These are phyloP conservation scores for Stephanodiscus minutulus DNA, from an alignment of 108 stramenopile genomes.

Conservation along the genomic window DNA sequence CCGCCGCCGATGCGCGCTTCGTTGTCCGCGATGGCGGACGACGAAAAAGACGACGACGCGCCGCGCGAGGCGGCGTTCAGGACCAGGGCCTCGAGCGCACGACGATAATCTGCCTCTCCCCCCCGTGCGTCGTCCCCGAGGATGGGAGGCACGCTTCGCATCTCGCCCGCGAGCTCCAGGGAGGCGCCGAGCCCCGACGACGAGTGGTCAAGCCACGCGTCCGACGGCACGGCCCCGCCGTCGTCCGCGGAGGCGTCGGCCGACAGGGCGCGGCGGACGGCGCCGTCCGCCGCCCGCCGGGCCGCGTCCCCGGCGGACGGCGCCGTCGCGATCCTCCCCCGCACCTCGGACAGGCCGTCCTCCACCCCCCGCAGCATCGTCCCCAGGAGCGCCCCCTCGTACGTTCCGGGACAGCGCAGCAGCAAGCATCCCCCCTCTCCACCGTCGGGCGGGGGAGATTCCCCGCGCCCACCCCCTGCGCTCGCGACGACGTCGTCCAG, in stretches of 20 bases:
- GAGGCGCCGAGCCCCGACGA: constrained; percentile 38
- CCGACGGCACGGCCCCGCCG: constrained; percentile 45
- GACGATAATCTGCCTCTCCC: constrained; percentile 38
- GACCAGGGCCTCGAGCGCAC: constrained; percentile 32
- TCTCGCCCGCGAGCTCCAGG: constrained; percentile 19
- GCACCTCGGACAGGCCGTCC: constrained; percentile 12
- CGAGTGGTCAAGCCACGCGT: constrained; percentile 47
- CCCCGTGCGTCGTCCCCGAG: constrained; percentile 24
- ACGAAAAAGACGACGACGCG: background rate
- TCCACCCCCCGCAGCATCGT: constrained; percentile 13
- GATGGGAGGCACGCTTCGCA: constrained; percentile 31
- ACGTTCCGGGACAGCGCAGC: constrained; percentile 31
- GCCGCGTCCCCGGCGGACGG: constrained; percentile 22
- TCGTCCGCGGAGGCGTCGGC: constrained; percentile 39
- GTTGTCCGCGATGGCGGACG: background rate
- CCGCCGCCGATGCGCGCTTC: no score
- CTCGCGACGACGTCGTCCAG: constrained; percentile 28
- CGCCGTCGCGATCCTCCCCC: background rate
- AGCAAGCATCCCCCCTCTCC: constrained; percentile 6
- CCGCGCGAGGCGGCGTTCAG: background rate
- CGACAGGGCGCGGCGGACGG: constrained; percentile 26
- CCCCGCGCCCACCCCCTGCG: constrained; percentile 1
- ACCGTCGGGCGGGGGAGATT: background rate
- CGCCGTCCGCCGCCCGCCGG: constrained; percentile 36
- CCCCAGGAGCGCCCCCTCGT: constrained; percentile 26